Evolutionary conservation across 768 basidiomycete genomes (phyloP).

Genomic region (Phanerochaete sordida): DNA sequence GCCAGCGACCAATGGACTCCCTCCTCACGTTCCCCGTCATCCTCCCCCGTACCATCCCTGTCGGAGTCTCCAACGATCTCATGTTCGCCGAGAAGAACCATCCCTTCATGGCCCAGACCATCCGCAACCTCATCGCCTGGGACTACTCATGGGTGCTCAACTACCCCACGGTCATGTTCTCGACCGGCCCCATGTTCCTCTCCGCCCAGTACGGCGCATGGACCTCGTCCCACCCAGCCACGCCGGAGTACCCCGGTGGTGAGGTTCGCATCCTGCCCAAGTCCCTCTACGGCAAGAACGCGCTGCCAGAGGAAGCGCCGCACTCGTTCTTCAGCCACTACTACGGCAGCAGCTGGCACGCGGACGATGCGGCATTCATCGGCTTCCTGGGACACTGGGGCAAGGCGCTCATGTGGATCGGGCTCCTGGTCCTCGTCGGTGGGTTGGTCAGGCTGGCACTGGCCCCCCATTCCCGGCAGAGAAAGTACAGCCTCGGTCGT

Average conservation of each 20-base stretch:
- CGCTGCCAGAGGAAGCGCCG: slow-evolving; percentile 74
- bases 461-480: slow-evolving; percentile 49
- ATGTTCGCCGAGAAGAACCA: slow-evolving; percentile 86
- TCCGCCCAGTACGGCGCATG: slow-evolving; percentile 93
- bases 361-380: slow-evolving; percentile 97
- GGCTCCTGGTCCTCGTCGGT: slow-evolving; percentile 64
- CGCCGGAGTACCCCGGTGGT: slow-evolving; percentile 47
- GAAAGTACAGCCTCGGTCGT: slow-evolving; percentile 54
- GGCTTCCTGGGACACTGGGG: slow-evolving; percentile 89
- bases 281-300: slow-evolving; percentile 97
- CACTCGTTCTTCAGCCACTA: slow-evolving; percentile 96
- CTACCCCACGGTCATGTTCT: slow-evolving; percentile 99
- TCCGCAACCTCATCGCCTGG: slow-evolving; percentile 87
- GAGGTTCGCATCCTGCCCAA: slow-evolving; percentile 93
- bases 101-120: slow-evolving; percentile 89
- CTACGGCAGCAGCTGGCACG: slow-evolving; percentile 98
- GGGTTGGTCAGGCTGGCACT: slow-evolving; percentile 58
- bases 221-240: slow-evolving; percentile 60
- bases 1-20: slow-evolving; percentile 80
- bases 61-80: slow-evolving; percentile 96
- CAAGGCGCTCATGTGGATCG: slow-evolving; percentile 83
- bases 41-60: slow-evolving; percentile 92
- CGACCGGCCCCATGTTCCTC: slow-evolving; percentile 98
- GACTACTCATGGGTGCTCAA: slow-evolving; percentile 94
- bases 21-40: slow-evolving; percentile 84